Conservation (phyloP, 2,329 filamentous ascomycete genomes). For the Pyricularia pennisetigena region DNA sequence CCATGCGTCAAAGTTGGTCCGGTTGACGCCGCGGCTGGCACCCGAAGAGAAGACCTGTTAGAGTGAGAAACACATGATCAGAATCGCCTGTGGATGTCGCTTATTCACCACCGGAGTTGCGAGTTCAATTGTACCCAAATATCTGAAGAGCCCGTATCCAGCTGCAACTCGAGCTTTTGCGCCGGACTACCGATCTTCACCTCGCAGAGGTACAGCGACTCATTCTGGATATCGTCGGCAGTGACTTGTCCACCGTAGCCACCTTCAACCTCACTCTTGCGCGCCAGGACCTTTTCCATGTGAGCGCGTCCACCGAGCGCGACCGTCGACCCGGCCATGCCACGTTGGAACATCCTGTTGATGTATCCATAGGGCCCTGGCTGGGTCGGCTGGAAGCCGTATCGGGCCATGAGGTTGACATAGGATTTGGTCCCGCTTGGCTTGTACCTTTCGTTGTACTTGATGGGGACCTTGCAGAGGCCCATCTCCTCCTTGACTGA, state of each 20-base stretch:
- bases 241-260: conserved; percentile 36
- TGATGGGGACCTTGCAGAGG: conserved; percentile 36
- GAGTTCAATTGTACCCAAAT: conserved; percentile 44
- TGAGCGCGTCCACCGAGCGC: conserved; percentile 37
- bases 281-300: conserved; percentile 33
- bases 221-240: conserved; percentile 57
- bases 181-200: conserved; percentile 55
- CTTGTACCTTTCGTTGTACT: conserved; percentile 50
- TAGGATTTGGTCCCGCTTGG: conserved; percentile 53
- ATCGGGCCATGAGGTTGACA: conserved; percentile 50
- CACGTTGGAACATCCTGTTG: conserved; percentile 35
- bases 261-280: conserved; percentile 26
- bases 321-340: conserved; percentile 32
- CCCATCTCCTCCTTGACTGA: conserved; percentile 23
- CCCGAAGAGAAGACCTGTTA: conserved; percentile 33
- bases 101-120: not conserved
- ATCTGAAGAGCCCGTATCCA: conserved; percentile 63
- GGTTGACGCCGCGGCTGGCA: conserved; percentile 18
- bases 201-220: conserved; percentile 53
- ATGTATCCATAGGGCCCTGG: conserved; percentile 50
- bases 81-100: not conserved
- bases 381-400: conserved; percentile 17
- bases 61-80: not conserved
- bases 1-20: conserved; percentile 47
- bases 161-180: conserved; percentile 53